These are phyloP conservation scores for Chenopodium berlandieri DNA, from an alignment of 148 eudicot species.

Conservation along the genomic window DNA sequence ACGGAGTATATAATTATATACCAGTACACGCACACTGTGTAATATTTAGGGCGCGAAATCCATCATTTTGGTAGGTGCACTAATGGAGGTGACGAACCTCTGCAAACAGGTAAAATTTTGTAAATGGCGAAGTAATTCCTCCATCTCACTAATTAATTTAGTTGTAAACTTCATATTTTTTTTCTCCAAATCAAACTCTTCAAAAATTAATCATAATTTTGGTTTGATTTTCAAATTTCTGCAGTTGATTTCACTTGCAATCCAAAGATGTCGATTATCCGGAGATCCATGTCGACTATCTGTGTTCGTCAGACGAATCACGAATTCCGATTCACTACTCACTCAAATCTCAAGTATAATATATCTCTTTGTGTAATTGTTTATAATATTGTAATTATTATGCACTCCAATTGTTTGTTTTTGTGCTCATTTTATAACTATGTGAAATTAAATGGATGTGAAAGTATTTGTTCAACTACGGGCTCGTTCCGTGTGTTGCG, in stretches of 20 bases:
- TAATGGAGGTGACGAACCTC: constrained; percentile 50
- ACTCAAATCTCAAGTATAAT: constrained; percentile 51
- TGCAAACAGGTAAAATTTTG: constrained; percentile 34
- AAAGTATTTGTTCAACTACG: too few species aligned
- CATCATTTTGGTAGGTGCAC: neutral
- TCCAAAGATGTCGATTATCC: constrained; percentile 59
- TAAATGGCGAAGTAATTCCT: neutral
- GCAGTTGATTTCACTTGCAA: constrained; percentile 58
- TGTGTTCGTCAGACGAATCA: constrained; percentile 36
- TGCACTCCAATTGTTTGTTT: constrained; percentile 13
- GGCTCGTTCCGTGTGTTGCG: too few species aligned
- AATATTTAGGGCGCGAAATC: constrained; percentile 14
- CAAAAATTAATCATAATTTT: neutral
- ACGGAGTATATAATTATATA: too few species aligned
- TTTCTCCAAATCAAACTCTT: neutral
- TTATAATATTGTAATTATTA: neutral
- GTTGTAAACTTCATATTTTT: neutral
- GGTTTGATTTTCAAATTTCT: neutral
- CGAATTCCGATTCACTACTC: constrained; percentile 24
- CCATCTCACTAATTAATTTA: neutral
- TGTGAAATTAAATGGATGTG: too few species aligned
- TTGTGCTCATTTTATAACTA: neutral
- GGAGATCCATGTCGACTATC: constrained; percentile 56
- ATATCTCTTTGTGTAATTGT: neutral
- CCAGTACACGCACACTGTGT: too few species aligned